Evolutionary conservation across 495 filamentous ascomycete species (phyloP), one percentile per base, ranked within the genome.

Genomic region (Podospora conica): DNA sequence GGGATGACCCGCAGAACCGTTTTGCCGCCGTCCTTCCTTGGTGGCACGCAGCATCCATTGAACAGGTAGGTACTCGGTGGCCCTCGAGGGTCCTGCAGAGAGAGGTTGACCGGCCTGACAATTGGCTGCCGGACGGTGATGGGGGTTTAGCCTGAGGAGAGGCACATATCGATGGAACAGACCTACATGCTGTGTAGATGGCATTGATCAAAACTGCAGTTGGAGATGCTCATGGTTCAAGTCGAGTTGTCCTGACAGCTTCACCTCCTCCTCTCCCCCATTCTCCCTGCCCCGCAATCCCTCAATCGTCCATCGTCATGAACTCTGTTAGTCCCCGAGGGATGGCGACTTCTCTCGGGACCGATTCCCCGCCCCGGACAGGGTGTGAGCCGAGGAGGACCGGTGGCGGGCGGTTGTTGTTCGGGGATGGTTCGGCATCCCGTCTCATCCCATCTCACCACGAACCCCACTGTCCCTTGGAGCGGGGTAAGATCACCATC

Each of bases 361-460:
- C 27, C 21, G 20, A 57, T 58, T 5, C 33, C 11, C 31, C 15
- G 56, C 9, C 12, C 12, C 31, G 59, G 15, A 12, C 12, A n/a
- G 61, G 40, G 54, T 28, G 57, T 55, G 53, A 61, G 63, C 54
- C 58, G 40, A 10, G 53, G 23, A 23, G n/a, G 57, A 55, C 55
- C 27, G 27, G 15, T 53, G 24, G 12, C 53, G 27, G 20, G 63
- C 61, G 68, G 67, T 53, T 60, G 62, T 66, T 64, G 61, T 57
- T 73, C 71, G 71, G 71, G 53, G 71, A 60, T 73, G 67, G 67
- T 64, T 73, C 71, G 71, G 71, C 56, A 73, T 71, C 64, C 11
- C 21, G 27, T 28, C 24, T 56, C 31, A 6, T 12, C 7, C n/a
- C 54, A 23, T 27, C 55, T 21, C 55, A 23, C 24, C 9, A 3